A percentile compares a stretch with the other conserved stretches of the same genome.
These are phyloP conservation scores for Rhinocladiella similis DNA, from an alignment of 2,329 filamentous ascomycete species.

Conservation along the genomic window DNA sequence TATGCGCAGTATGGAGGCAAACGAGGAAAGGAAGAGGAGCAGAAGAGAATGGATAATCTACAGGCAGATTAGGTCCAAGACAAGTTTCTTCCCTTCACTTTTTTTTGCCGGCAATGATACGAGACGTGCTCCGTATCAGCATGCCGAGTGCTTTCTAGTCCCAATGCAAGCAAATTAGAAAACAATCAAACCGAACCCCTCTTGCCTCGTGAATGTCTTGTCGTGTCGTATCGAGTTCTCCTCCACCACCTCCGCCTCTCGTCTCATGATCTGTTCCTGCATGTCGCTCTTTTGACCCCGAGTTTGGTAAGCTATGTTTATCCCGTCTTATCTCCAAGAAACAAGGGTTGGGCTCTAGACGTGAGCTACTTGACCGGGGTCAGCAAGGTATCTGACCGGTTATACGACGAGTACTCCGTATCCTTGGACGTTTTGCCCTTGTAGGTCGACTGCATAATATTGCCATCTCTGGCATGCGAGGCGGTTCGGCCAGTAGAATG, in stretches of 20 bases:
- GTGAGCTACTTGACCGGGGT: background rate
- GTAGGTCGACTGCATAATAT: no score
- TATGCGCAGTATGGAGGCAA: conserved; percentile 9
- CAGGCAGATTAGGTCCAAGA: conserved; percentile 16
- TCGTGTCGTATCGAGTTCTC: conserved; percentile 6
- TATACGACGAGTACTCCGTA: no score
- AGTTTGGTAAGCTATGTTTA: conserved; percentile 4
- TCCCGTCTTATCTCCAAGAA: conserved; percentile 4
- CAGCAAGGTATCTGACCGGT: background rate
- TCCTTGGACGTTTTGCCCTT: no score
- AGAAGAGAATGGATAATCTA: conserved; percentile 6
- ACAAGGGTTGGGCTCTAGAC: background rate
- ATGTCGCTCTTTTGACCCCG: conserved; percentile 14
- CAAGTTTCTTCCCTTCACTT: conserved; percentile 11
- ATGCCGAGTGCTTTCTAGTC: conserved; percentile 23
- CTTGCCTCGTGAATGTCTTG: background rate
- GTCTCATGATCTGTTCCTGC: conserved; percentile 7
- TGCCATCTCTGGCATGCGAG: no score
- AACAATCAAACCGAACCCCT: background rate
- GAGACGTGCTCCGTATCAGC: background rate
- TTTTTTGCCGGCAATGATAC: conserved; percentile 13
- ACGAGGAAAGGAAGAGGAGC: conserved; percentile 5
- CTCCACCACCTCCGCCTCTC: background rate
- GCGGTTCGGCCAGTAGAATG: no score
- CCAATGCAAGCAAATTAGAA: conserved; percentile 5